Conservation (phyloP, 2,329 filamentous ascomycete species). For the Remersonia thermophila region DNA sequence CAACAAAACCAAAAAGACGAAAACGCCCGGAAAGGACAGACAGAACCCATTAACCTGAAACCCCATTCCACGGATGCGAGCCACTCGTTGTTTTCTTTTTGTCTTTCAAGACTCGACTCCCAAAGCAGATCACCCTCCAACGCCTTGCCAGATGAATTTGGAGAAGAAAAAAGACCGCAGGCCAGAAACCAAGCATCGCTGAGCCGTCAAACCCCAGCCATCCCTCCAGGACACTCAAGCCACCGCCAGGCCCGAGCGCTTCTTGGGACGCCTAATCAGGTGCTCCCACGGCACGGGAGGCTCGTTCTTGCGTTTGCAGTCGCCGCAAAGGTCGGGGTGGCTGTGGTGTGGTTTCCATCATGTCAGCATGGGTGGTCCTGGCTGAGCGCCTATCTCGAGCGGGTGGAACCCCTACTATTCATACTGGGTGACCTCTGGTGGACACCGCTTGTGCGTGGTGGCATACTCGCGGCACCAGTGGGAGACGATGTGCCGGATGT, state of each 20-base stretch:
- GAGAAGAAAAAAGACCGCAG: too few relatives aligned
- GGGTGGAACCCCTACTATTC: conserved; percentile 10
- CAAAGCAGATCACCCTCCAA: too few relatives aligned
- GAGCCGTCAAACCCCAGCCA: too few relatives aligned
- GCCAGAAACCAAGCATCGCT: too few relatives aligned
- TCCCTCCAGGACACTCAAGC: too few relatives aligned
- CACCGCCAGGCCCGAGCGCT: background rate
- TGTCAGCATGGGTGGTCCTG: background rate
- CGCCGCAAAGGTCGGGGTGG: conserved; percentile 6
- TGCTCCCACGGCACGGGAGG: conserved; percentile 11
- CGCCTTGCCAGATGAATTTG: too few relatives aligned
- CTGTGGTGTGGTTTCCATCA: background rate
- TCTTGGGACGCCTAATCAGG: conserved; percentile 6
- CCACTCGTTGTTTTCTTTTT: too few relatives aligned
- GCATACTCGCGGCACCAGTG: conserved; percentile 19
- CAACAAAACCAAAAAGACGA: too few relatives aligned
- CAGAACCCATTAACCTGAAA: too few relatives aligned
- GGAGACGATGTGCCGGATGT: conserved; percentile 21
- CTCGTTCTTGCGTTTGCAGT: conserved; percentile 10
- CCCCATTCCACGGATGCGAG: too few relatives aligned
- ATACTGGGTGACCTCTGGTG: conserved; percentile 18
- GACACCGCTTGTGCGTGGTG: conserved; percentile 18
- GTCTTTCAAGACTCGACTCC: too few relatives aligned
- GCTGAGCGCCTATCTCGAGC: background rate
- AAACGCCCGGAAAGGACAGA: too few relatives aligned